These are phyloP conservation scores for Rauvolfia tetraphylla DNA, from an alignment of 257 asterid genomes.

Conservation along the genomic window DNA sequence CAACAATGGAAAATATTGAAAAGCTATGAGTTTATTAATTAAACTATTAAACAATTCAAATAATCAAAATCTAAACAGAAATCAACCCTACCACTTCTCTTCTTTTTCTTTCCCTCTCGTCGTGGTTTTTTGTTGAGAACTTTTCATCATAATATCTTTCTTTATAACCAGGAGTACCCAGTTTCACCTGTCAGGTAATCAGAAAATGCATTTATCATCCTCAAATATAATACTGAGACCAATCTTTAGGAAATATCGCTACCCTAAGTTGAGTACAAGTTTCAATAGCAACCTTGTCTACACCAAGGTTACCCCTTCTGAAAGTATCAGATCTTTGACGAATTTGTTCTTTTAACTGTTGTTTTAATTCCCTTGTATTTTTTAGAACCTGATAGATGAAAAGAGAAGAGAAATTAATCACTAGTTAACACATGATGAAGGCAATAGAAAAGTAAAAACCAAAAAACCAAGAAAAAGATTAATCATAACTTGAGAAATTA, in stretches of 20 bases:
- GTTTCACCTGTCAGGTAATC: constrained; percentile 38
- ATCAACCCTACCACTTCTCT: constrained; percentile 35
- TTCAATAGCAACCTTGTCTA: constrained; percentile 35
- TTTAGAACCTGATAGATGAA: constrained; percentile 25
- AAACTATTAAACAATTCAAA: background rate
- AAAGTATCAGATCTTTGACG: constrained; percentile 30
- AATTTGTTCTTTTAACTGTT: constrained; percentile 27
- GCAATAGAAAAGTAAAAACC: too few species aligned
- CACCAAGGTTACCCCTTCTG: constrained; percentile 28
- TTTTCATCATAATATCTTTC: constrained; percentile 50
- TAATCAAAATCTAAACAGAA: background rate
- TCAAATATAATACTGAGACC: background rate
- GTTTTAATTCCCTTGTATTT: constrained; percentile 40
- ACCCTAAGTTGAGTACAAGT: background rate
- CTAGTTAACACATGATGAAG: background rate
- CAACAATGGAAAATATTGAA: background rate
- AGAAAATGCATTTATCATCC: background rate
- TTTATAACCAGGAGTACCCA: constrained; percentile 41
- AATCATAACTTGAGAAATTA: background rate
- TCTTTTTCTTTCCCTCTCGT: constrained; percentile 36
- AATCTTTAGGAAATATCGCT: background rate
- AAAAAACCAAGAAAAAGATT: background rate
- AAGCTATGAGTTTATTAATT: too few species aligned
- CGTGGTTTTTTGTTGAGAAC: constrained; percentile 30
- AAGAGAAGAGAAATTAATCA: background rate